These are phyloP conservation scores for Penicillium parvum DNA, from an alignment of 495 filamentous ascomycete genomes.

Conservation along the genomic window DNA sequence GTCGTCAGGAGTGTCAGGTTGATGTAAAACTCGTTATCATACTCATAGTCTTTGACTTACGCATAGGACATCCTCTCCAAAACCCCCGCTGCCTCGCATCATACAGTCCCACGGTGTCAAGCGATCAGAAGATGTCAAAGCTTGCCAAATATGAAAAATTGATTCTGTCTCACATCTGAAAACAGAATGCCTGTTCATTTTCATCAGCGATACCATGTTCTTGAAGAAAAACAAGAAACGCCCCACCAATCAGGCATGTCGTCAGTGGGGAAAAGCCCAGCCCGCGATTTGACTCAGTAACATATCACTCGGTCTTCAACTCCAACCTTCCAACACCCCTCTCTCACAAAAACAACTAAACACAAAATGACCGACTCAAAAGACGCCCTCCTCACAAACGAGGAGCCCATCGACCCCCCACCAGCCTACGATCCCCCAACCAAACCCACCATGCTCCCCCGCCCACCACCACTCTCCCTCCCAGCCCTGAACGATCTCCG, in stretches of 20 bases:
- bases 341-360: conserved; percentile 1
- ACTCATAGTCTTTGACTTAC: no score
- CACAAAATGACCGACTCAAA: conserved; percentile 34
- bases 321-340: not conserved
- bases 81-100: no score
- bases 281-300: not conserved
- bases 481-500: conserved; percentile 70
- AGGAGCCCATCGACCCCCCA: conserved; percentile 26
- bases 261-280: conserved; percentile 7
- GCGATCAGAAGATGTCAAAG: no score
- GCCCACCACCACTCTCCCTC: conserved; percentile 65
- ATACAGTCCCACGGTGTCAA: no score
- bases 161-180: no score
- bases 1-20: no score
- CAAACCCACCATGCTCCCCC: conserved; percentile 34
- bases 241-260: not conserved
- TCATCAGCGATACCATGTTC: no score
- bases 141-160: no score
- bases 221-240: not conserved
- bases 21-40: no score
- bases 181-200: no score
- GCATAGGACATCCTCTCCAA: no score
- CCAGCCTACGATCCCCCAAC: conserved; percentile 33
- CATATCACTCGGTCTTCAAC: not conserved
- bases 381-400: conserved; percentile 25